A percentile compares a stretch with the other conserved stretches of the same genome.
Evolutionary conservation across 495 filamentous ascomycete genomes (phyloP).

Genomic region (Haplographium delicatum): DNA sequence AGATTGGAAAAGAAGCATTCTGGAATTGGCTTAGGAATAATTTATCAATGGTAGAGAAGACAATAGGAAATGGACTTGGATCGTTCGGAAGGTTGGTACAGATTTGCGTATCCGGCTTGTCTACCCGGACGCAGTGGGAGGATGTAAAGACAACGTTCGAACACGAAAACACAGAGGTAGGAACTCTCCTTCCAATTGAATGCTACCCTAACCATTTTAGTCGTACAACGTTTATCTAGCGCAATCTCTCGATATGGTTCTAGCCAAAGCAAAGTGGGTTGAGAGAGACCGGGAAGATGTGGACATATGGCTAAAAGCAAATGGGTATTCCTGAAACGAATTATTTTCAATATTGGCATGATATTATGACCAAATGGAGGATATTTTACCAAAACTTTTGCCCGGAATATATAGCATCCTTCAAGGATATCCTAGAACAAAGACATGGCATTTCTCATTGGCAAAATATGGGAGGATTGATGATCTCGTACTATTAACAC

Average conservation of each 20-base stretch:
- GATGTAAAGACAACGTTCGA: conserved; percentile 72
- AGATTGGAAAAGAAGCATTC: not conserved
- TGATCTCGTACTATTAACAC: too few relatives aligned
- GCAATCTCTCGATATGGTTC: conserved; percentile 54
- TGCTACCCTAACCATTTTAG: too few relatives aligned
- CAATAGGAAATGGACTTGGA: not conserved
- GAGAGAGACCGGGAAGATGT: conserved; percentile 52
- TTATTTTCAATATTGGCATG: too few relatives aligned
- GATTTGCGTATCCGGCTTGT: conserved; percentile 74
- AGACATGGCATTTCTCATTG: too few relatives aligned
- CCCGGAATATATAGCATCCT: too few relatives aligned
- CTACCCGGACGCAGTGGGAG: conserved; percentile 59
- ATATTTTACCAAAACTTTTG: too few relatives aligned
- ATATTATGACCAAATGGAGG: too few relatives aligned
- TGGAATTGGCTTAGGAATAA: conserved; percentile 7
- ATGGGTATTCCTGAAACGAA: too few relatives aligned
- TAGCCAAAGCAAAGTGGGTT: conserved; percentile 54
- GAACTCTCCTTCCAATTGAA: too few relatives aligned
- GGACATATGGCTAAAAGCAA: conserved; percentile 34
- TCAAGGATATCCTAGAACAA: too few relatives aligned
- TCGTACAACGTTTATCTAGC: conserved; percentile 33
- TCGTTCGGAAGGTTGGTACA: conserved; percentile 48
- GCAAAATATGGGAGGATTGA: too few relatives aligned
- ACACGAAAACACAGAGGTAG: conserved; percentile 69
- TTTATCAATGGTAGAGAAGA: not conserved